Percentiles rank a stretch among this genome's conserved stretches.
Evolutionary conservation across 345 rosid genomes (phyloP).

Genomic region (Citrus reticulata): DNA sequence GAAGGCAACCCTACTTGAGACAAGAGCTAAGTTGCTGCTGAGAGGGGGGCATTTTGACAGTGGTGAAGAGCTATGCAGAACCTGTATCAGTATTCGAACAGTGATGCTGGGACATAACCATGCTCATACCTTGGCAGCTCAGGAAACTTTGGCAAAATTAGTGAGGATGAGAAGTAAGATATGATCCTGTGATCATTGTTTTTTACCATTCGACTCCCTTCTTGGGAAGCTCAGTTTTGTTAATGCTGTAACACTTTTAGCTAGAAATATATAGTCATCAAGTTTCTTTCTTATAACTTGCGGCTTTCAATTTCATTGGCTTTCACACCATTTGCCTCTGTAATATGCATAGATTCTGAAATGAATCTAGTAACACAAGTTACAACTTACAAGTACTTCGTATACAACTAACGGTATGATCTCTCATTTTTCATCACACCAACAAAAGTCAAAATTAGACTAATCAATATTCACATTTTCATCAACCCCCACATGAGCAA

Average conservation of each 20-base stretch:
- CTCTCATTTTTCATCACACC: neutral
- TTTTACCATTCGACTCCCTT: neutral
- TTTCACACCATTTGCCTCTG: neutral
- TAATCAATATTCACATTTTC: slow-evolving; percentile 22
- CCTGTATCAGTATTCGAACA: slow-evolving; percentile 84
- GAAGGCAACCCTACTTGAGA: slow-evolving; percentile 76
- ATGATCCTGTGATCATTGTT: slow-evolving; percentile 17
- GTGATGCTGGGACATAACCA: slow-evolving; percentile 94
- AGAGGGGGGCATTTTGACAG: slow-evolving; percentile 87
- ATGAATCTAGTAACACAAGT: neutral
- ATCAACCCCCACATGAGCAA: slow-evolving; percentile 27
- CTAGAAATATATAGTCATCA: slow-evolving; percentile 7
- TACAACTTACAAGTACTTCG: neutral
- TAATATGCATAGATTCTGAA: neutral
- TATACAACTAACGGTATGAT: neutral
- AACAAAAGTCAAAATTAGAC: slow-evolving; percentile 1
- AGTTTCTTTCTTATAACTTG: slow-evolving; percentile 5
- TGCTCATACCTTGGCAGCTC: slow-evolving; percentile 79
- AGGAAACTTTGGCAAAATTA: slow-evolving; percentile 81
- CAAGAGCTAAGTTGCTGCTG: slow-evolving; percentile 78
- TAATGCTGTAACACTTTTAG: slow-evolving; percentile 16
- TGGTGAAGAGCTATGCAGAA: slow-evolving; percentile 82
- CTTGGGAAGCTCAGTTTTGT: slow-evolving; percentile 28
- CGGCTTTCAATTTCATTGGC: neutral
- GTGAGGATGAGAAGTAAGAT: slow-evolving; percentile 94